Evolutionary conservation across 2,329 filamentous ascomycete genomes (phyloP).

Genomic region (Venturia nashicola): DNA sequence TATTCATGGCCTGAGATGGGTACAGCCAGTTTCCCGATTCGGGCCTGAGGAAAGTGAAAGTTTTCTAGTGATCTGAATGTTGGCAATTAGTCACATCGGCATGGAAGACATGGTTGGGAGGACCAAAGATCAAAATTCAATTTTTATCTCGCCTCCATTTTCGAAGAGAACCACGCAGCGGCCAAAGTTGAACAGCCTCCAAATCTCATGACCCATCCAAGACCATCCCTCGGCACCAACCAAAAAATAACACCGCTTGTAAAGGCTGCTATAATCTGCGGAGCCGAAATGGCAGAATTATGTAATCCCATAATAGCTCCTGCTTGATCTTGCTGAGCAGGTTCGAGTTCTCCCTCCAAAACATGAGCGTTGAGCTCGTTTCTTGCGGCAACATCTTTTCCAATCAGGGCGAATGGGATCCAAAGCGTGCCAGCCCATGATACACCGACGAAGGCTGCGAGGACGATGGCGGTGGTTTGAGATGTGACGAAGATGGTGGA

Average conservation of each 20-base stretch:
- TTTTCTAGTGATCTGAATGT: background rate
- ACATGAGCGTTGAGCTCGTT: conserved; percentile 1
- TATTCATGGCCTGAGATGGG: no score
- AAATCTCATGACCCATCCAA: conserved; percentile 9
- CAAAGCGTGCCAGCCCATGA: conserved; percentile 21
- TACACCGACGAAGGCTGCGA: conserved; percentile 13
- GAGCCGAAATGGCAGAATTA: conserved; percentile 13
- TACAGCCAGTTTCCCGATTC: background rate
- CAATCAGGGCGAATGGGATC: conserved; percentile 20
- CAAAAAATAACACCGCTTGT: conserved; percentile 5
- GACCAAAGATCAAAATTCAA: background rate
- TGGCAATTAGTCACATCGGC: background rate
- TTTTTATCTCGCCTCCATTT: conserved; percentile 1
- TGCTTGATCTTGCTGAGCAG: conserved; percentile 11
- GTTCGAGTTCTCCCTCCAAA: conserved; percentile 5
- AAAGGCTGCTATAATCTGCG: conserved; percentile 14
- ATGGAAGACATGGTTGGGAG: background rate
- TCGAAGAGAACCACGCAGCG: conserved; percentile 1
- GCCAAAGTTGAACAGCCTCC: conserved; percentile 1
- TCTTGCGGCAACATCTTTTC: conserved; percentile 14
- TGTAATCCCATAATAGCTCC: conserved; percentile 14
- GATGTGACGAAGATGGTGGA: conserved; percentile 2
- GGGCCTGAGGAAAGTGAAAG: background rate
- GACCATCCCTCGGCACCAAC: conserved; percentile 2
- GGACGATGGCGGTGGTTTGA: background rate